These are phyloP conservation scores for Paecilomyces sp. DNA, from an alignment of 2,329 filamentous ascomycete species.

Conservation along the genomic window DNA sequence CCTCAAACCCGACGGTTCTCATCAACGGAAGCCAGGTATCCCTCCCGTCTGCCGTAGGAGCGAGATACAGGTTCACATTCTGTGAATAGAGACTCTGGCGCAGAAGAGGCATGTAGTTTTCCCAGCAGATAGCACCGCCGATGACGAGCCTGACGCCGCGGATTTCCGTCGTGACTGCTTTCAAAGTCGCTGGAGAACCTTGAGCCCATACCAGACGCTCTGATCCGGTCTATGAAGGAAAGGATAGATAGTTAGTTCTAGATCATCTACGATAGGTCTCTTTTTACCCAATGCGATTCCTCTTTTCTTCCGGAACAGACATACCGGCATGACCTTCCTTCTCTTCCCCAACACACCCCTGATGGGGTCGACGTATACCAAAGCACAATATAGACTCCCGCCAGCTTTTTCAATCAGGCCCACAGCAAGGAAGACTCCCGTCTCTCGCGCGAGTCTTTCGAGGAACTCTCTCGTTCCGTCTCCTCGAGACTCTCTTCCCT, in stretches of 20 bases:
- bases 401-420: conserved; percentile 74
- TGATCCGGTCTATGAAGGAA: conserved; percentile 53
- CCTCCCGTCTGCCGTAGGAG: conserved; percentile 78
- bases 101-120: conserved; percentile 90
- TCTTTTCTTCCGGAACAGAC: conserved; percentile 14
- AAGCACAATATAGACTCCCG: conserved; percentile 77
- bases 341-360: conserved; percentile 73
- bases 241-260: background rate
- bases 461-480: conserved; percentile 75
- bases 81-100: conserved; percentile 79
- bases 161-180: conserved; percentile 71
- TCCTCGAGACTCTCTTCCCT: conserved; percentile 49
- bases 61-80: conserved; percentile 86
- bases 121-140: conserved; percentile 89
- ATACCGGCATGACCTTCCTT: conserved; percentile 81
- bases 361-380: conserved; percentile 71
- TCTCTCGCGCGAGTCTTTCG: conserved; percentile 67
- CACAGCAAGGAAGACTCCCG: conserved; percentile 73
- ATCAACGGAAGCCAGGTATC: conserved; percentile 79
- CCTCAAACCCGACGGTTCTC: conserved; percentile 73
- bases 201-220: conserved; percentile 88
- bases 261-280: background rate
- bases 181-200: conserved; percentile 69
- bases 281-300: too few species aligned
- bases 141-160: conserved; percentile 73